Base-by-base conservation (phyloP, 805 yeast species). In the Schwanniomyces yamadae region DNA sequence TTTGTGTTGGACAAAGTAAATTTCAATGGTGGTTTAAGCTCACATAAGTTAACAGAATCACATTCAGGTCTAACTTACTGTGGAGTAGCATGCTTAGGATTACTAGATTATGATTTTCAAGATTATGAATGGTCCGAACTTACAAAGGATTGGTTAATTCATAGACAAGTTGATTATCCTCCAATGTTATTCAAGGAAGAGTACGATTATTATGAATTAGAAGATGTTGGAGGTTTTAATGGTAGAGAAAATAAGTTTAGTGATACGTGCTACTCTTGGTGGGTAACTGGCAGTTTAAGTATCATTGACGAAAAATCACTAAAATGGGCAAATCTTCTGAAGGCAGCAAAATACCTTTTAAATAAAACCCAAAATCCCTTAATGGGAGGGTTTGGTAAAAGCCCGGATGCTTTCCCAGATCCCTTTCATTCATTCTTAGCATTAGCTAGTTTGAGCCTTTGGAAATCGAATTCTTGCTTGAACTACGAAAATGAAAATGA, bases 21-120 rank as follows among this genome's bases (percentile, higher is more conserved):
- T 36, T 71, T 59, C 46, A 79, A 75, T 49, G 97, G 97, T 1
- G 97, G 96, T 0, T 59, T 86, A 30, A 84, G 90, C 4, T 72
- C 74, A 16, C 29, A 42, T 6, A 57, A 63, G 4, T 51, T 54
- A 24, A 60, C 67, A 10, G 99, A 91, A 56, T 69, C 89, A 2
- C 97, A 91, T 60, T 80, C 88, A 6, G 99, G 98, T 0, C 70
- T 84, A 40, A 84, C 95, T 0, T 91, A 78, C 51, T 90, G 97
- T 61, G 96, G 85, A 0, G 48, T 90, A 16, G 83, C 84, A 0
- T 57, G 84, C 1, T 64, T 88, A 38, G 50, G 55, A 22, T 46
- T 85, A 27, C 39, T 64, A 15, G 55, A 50, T 12, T 53, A 46
- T 35, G 52, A 57, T 24, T 48, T 61, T 24, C 38, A 36, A 7